Evolutionary conservation across 371 early-diverging fungal species (phyloP), one percentile per base, ranked within the genome.

Genomic region (Rhizopus arrhizus): DNA sequence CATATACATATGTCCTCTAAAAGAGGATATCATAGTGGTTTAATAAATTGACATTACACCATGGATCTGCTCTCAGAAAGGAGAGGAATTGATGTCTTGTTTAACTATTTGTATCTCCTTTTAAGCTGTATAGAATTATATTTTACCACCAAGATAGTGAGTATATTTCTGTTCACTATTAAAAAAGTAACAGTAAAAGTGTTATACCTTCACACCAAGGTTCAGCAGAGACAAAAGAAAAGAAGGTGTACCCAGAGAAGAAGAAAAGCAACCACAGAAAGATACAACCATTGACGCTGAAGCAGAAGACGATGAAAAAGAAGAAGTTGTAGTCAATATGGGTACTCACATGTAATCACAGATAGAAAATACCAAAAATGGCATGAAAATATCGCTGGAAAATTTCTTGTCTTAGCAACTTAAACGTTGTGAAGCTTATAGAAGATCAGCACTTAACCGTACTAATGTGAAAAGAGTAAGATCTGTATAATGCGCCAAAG

Each of bases 371-470:
- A 66, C 69, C 32, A 80, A 80, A 38, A 75, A 80, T 48, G 80
- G 77, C 41, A 80, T 80, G 80, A 80, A 75, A 68, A 76, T 87
- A 10, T 63, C 94, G n/a, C 69, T 94, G 35, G 91, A 92, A 45
- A 82, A 87, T 33, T 90, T 98, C 63, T 80, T 85, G 2, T 87
- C 85, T 0, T 93, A 94, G 28, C 93, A 95, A 65, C 68, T 90
- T 46, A 86, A 89, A 56, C 78, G 98, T 42, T 97, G 95, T 69
- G 96, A 95, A 72, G 92, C 85, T 4, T 99, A 92, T 70, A 81
- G 97, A 53, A 80, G 94, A 48, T 86, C 95, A 0, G 89, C 90
- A 7, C 85, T 99, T 34, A 91, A 92, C 61, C 90, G 95, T 64
- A 83, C 86, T 4, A 87, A 88, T 5, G 86, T 97, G 32, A 92